Conservation (phyloP, 2,329 filamentous ascomycete species). For the Alternaria ventricosa region DNA sequence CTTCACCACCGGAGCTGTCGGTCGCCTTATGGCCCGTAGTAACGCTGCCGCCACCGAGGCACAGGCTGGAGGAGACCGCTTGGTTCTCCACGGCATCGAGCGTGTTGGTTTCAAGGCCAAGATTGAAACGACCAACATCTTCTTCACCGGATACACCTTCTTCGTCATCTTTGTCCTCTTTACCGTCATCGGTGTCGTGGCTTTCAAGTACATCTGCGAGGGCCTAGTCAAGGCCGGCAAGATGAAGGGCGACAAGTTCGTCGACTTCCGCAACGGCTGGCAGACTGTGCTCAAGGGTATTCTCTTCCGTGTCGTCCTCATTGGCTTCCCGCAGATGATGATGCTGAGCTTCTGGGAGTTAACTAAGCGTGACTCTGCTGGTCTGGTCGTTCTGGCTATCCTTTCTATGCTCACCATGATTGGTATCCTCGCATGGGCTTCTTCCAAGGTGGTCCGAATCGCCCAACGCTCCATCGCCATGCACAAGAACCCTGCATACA, state of each 20-base stretch:
- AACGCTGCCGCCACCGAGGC: conserved; percentile 56
- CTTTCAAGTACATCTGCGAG: conserved; percentile 85
- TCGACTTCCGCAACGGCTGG: conserved; percentile 95
- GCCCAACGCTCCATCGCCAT: conserved; percentile 86
- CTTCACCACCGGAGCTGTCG: conserved; percentile 23
- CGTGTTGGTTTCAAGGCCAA: conserved; percentile 84
- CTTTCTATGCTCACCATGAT: conserved; percentile 87
- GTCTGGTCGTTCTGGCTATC: conserved; percentile 83
- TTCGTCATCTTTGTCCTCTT: conserved; percentile 83
- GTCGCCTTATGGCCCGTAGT: conserved; percentile 47
- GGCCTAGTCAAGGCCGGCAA: conserved; percentile 73
- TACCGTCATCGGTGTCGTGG: conserved; percentile 72
- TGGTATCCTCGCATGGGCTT: conserved; percentile 80
- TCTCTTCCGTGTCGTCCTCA: conserved; percentile 85
- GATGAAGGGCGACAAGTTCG: conserved; percentile 85
- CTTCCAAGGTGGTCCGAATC: conserved; percentile 86
- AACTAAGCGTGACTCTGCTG: conserved; percentile 81
- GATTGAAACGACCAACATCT: conserved; percentile 91
- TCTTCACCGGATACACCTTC: conserved; percentile 88
- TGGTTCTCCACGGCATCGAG: conserved; percentile 79
- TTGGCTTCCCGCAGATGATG: conserved; percentile 89
- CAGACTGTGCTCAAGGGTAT: conserved; percentile 91
- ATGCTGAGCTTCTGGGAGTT: conserved; percentile 95
- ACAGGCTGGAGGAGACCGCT: conserved; percentile 36
- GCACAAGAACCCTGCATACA: conserved; percentile 97